phyloP scores from a whole-genome alignment of 257 asterid genomes.

The Scutellaria baicalensis region DNA sequence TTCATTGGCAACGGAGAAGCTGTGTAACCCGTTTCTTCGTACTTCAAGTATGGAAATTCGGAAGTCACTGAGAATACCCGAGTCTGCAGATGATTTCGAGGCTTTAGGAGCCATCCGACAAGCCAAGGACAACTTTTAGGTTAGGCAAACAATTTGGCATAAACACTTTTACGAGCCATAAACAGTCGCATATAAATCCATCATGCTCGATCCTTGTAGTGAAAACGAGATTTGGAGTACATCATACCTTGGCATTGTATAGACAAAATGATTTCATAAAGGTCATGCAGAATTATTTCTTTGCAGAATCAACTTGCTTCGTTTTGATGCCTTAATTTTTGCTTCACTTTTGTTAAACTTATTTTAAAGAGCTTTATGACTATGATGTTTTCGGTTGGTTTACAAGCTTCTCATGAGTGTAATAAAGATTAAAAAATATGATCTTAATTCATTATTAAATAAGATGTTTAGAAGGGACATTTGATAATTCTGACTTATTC shows the following conservation, averaged over 20 bases:
- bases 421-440: too few relatives aligned
- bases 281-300: neutral
- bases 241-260: constrained; percentile 5
- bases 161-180: neutral
- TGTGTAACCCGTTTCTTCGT: constrained; percentile 91
- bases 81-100: constrained; percentile 66
- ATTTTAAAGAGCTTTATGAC: too few relatives aligned
- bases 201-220: neutral
- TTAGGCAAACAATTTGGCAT: neutral
- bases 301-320: neutral
- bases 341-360: too few relatives aligned
- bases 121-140: constrained; percentile 81
- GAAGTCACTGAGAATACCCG: constrained; percentile 49
- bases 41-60: constrained; percentile 81
- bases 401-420: too few relatives aligned
- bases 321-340: too few relatives aligned
- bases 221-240: neutral
- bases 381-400: too few relatives aligned
- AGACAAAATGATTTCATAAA: neutral
- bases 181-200: neutral
- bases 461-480: too few relatives aligned
- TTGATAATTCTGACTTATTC: too few relatives aligned
- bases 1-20: constrained; percentile 61
- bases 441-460: too few relatives aligned
- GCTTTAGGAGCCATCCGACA: constrained; percentile 67